Base-by-base conservation (phyloP, 139 green algal species). In the Chlamydomonas schloesseri region DNA sequence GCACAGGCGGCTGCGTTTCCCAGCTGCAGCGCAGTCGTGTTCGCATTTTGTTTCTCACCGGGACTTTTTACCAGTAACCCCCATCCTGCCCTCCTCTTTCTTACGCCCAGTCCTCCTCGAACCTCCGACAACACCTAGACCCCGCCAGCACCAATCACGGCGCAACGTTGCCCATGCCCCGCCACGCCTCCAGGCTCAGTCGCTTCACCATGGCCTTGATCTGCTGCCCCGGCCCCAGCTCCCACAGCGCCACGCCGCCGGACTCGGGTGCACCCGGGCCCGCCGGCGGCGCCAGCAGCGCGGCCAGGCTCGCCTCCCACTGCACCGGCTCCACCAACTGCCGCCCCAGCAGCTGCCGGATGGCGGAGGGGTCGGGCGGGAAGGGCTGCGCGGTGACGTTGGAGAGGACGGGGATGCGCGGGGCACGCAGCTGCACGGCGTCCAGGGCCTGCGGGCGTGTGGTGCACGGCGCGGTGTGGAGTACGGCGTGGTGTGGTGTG, bases 121-220 rank as follows among this genome's bases (percentile, higher is more conserved):
- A n/a, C n/a, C n/a, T n/a, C n/a, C n/a, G n/a, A n/a, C n/a, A n/a
- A n/a, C n/a, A n/a, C n/a, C n/a, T n/a, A n/a, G n/a, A n/a, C n/a
- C n/a, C n/a, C n/a, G n/a, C n/a, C n/a, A n/a, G n/a, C n/a, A n/a
- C n/a, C n/a, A n/a, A n/a, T 68, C 67, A 87, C 14, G 81, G 81
- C 69, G 60, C 34, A 33, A 87, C 69, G 17, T 79, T 79, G 53
- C 47, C 36, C 34, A 87, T 24, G 17, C 69, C 17, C 53, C 46
- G 37, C 81, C 81, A 87, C 17, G 34, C 81, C 18, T 87, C 69
- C 53, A 87, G 69, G 69, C 53, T 87, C 28, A 87, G 91, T 36
- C 97, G 91, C 89, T 97, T 95, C 67, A 97, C 89, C 97, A 99
- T 99, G 53, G 96, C 94, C 91, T 98, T 99, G 92, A 99, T 96